Evolutionary conservation across 208 protist genomes (phyloP), one percentile per base, ranked within the genome.

Genomic region (Porcisia deanei): DNA sequence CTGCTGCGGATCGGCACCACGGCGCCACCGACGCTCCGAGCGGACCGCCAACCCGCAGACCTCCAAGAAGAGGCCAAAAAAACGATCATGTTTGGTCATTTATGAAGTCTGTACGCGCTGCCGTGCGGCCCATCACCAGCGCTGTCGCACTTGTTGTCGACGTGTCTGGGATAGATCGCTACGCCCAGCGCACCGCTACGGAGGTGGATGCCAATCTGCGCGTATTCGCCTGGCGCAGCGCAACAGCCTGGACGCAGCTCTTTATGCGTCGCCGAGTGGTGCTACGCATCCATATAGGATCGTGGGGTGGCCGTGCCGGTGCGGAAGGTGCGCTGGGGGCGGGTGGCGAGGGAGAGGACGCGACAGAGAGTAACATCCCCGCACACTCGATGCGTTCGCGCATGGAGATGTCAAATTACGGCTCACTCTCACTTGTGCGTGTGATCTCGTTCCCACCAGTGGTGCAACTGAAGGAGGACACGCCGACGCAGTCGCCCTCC

Each of bases 401-500:
- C 68, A 20, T 60, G 49, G 68, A n/a, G 30, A 57, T 72, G 68
- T 54, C 37, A 18, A 72, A 49, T 25, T 22, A 72, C 53, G 53
- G 49, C 52, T 20, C 78, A 5, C 52, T 78, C 1, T 54, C 68
- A 10, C 25, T 73, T 0, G 65, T 88, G 57, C 71, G 84, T 12
- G 49, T 88, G 6, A 39, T 88, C 3, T 87, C 83, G 0, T 87
- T 85, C 63, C 83, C 83, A 0, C 71, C 83, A 0, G 72, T 82
- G 10, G 73, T 71, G n/a, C 73, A 84, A 10, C 25, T 65, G 1
- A 37, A n/a, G 20, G 30, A 49, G 47, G 22, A 53, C 60, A 34
- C 34, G 3, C 20, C 41, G 8, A 10, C 72, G 43, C 77, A n/a
- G 55, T 18, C 55, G 55, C n/a, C 60, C 37, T n/a, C 60, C 37